A percentile compares a stretch with the other conserved stretches of the same genome.
These are phyloP conservation scores for Selenicereus undatus DNA, from an alignment of 148 eudicot genomes.

Conservation along the genomic window DNA sequence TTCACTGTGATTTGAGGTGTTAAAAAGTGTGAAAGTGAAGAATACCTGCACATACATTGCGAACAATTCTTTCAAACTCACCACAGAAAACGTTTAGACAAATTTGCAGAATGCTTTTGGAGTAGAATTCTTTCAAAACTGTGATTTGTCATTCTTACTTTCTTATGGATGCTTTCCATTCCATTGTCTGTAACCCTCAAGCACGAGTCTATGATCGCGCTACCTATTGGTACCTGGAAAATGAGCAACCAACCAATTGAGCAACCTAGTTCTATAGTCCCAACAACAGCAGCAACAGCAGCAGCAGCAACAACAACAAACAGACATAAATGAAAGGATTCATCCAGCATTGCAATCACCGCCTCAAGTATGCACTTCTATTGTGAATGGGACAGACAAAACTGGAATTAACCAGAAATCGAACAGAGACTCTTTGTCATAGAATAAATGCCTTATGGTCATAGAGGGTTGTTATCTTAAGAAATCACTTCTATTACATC, in stretches of 20 bases:
- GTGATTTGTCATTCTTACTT: constrained; percentile 31
- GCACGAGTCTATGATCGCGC: constrained; percentile 70
- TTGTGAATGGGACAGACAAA: too few species aligned
- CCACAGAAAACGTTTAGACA: background rate
- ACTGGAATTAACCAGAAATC: too few species aligned
- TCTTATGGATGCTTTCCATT: constrained; percentile 47
- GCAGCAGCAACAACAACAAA: too few species aligned
- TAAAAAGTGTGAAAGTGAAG: constrained; percentile 60
- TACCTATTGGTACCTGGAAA: constrained; percentile 57
- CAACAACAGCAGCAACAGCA: too few species aligned
- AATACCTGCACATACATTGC: constrained; percentile 45
- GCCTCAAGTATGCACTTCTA: too few species aligned
- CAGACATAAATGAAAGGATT: too few species aligned
- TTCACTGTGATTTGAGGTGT: constrained; percentile 60
- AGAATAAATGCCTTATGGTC: too few species aligned
- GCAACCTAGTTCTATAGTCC: background rate
- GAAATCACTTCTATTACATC: too few species aligned
- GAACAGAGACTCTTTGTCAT: too few species aligned
- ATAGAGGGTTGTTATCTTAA: too few species aligned
- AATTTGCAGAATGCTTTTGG: background rate
- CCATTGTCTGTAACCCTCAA: constrained; percentile 71
- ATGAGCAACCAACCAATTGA: background rate
- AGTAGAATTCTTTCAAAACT: background rate
- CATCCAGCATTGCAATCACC: too few species aligned
- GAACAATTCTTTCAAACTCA: constrained; percentile 5